Evolutionary conservation across 495 filamentous ascomycete genomes (phyloP).

Genomic region (Eremomyces bilateralis): DNA sequence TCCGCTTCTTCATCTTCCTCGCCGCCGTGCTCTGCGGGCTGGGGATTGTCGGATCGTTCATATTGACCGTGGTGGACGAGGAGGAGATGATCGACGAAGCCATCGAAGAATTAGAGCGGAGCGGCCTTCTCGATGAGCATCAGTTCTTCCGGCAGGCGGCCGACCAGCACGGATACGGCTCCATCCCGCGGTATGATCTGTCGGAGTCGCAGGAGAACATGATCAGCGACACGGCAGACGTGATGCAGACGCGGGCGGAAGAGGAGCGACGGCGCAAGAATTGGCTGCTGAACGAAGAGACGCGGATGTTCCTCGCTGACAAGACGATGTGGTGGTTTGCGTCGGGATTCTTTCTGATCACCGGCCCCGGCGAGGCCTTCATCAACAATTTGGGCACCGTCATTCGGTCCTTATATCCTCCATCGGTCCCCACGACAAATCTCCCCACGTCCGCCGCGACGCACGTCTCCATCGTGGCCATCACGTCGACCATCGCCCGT

Average conservation of each 20-base stretch:
- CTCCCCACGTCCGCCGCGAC: constrained; percentile 46
- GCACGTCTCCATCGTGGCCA: constrained; percentile 76
- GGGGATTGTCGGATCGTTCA: constrained; percentile 52
- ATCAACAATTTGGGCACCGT: constrained; percentile 94
- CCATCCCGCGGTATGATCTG: constrained; percentile 21
- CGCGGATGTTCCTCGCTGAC: constrained; percentile 59
- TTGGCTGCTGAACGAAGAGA: constrained; percentile 74
- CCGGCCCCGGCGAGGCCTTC: constrained; percentile 85
- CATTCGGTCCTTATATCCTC: constrained; percentile 62
- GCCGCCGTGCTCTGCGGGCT: constrained; percentile 39
- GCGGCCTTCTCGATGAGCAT: constrained; percentile 56
- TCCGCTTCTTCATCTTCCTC: constrained; percentile 68
- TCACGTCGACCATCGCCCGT: constrained; percentile 77
- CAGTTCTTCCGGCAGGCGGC: constrained; percentile 27
- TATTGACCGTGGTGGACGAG: constrained; percentile 44
- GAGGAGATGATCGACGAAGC: constrained; percentile 68
- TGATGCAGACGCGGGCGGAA: constrained; percentile 27
- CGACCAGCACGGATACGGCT: constrained; percentile 21
- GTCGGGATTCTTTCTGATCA: constrained; percentile 77
- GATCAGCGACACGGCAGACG: constrained; percentile 23
- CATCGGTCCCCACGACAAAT: constrained; percentile 21
- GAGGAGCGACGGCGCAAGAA: constrained; percentile 57
- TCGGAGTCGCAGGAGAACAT: constrained; percentile 27
- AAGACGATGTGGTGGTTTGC: constrained; percentile 91
- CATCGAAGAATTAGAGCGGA: constrained; percentile 59